A percentile compares a stretch with the other conserved stretches of the same genome.
Conservation (phyloP, 345 rosid species). For the Populus tremula region DNA sequence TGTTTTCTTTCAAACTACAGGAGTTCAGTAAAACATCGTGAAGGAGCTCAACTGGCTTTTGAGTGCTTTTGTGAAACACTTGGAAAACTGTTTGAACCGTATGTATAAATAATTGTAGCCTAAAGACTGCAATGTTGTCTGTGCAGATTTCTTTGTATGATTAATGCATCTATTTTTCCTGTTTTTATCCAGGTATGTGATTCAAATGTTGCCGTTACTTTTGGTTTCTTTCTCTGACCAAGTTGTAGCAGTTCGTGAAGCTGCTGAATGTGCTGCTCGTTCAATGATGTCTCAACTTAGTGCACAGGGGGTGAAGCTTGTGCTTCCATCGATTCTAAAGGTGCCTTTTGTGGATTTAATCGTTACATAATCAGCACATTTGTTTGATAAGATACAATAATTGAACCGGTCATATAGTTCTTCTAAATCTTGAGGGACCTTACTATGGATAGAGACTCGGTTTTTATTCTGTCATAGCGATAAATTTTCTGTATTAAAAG, state of each 20-base stretch:
- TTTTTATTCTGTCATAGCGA: too few relatives aligned
- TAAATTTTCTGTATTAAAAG: neutral
- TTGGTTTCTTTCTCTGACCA: constrained; percentile 96
- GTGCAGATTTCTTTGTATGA: neutral
- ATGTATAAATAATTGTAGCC: constrained; percentile 20
- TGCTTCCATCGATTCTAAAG: constrained; percentile 91
- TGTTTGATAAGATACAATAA: neutral
- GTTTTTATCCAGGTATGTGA: constrained; percentile 68
- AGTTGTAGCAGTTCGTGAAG: constrained; percentile 97
- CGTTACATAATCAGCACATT: neutral
- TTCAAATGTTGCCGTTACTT: constrained; percentile 86
- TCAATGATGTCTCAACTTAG: constrained; percentile 98
- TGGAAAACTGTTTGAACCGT: constrained; percentile 97
- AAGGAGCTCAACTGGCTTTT: constrained; percentile 91
- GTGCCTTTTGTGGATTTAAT: constrained; percentile 32
- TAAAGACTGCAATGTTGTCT: neutral
- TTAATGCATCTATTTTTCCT: neutral
- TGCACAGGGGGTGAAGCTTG: constrained; percentile 90
- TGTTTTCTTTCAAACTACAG: constrained; percentile 33
- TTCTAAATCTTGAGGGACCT: too few relatives aligned
- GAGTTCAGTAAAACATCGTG: constrained; percentile 87
- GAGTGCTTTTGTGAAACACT: constrained; percentile 95
- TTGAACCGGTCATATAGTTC: too few relatives aligned
- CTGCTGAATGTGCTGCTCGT: constrained; percentile 98
- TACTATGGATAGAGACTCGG: too few relatives aligned